Percentiles rank a stretch among this genome's conserved stretches.
These are phyloP conservation scores for Diaporthe capsici DNA, from an alignment of 2,329 filamentous ascomycete genomes.

Conservation along the genomic window DNA sequence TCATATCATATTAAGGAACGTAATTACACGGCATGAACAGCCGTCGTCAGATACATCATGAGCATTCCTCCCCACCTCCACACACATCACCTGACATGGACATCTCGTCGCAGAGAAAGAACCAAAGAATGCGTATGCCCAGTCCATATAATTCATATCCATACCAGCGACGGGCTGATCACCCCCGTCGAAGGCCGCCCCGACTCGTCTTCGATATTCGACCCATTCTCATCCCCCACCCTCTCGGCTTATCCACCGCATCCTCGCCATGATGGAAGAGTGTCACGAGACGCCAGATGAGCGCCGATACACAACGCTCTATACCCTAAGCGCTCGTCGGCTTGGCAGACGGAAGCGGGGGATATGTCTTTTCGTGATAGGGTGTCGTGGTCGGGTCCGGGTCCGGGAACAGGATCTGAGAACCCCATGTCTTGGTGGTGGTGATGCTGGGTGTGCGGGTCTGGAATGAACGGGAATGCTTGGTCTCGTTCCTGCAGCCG, in stretches of 20 bases:
- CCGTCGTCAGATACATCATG: background rate
- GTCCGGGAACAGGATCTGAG: too few species aligned
- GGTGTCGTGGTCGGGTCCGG: too few species aligned
- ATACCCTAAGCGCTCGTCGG: background rate
- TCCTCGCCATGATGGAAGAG: constrained; percentile 63
- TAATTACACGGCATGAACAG: background rate
- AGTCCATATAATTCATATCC: background rate
- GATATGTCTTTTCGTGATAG: too few species aligned
- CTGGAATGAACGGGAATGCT: too few species aligned
- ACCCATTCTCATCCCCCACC: background rate
- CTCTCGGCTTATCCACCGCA: constrained; percentile 73
- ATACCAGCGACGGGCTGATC: background rate
- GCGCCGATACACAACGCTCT: background rate
- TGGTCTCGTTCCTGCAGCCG: too few species aligned
- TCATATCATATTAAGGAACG: background rate
- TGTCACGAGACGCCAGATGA: background rate
- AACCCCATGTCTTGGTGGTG: too few species aligned
- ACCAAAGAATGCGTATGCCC: background rate
- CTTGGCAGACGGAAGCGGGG: constrained; percentile 50
- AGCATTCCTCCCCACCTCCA: background rate
- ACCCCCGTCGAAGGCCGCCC: background rate
- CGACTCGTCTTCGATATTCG: background rate
- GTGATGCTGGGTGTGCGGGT: too few species aligned
- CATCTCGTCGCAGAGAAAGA: background rate
- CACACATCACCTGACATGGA: background rate